Conservation (phyloP, 2,329 filamentous ascomycete genomes). For the Fusarium austroafricanum region DNA sequence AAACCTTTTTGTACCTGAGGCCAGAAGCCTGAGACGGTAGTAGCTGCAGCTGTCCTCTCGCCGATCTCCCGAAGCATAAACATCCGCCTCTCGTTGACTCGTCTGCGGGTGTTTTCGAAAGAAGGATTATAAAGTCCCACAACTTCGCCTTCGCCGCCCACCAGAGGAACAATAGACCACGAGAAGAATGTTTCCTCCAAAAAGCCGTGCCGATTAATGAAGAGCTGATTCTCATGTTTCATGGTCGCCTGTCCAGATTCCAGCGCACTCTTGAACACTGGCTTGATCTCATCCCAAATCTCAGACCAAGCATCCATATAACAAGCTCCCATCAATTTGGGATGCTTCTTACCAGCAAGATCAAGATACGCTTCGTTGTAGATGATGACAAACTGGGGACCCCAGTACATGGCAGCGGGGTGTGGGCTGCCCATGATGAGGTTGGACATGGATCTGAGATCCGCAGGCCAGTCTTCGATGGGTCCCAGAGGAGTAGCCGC, state of each 20-base stretch:
- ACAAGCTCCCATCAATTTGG: conserved; percentile 76
- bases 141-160: conserved; percentile 79
- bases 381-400: conserved; percentile 72
- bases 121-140: conserved; percentile 83
- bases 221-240: conserved; percentile 85
- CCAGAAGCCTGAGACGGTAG: conserved; percentile 81
- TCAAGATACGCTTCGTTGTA: conserved; percentile 81
- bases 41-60: conserved; percentile 77
- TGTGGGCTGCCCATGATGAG: conserved; percentile 83
- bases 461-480: conserved; percentile 77
- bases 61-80: conserved; percentile 81
- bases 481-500: conserved; percentile 77
- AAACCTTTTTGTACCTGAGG: conserved; percentile 74
- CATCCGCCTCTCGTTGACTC: conserved; percentile 84
- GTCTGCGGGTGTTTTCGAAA: conserved; percentile 83
- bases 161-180: conserved; percentile 83
- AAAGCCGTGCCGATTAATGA: conserved; percentile 75
- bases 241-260: conserved; percentile 81
- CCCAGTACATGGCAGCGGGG: conserved; percentile 84
- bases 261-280: conserved; percentile 74
- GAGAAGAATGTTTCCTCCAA: conserved; percentile 86
- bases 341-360: conserved; percentile 82
- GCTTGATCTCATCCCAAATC: conserved; percentile 78
- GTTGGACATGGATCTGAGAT: conserved; percentile 82
- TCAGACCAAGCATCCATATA: conserved; percentile 78